Percentiles rank a stretch among this genome's conserved stretches.
Evolutionary conservation across 108 stramenopile species (phyloP).

Genomic region (Conticribra weissflogii): DNA sequence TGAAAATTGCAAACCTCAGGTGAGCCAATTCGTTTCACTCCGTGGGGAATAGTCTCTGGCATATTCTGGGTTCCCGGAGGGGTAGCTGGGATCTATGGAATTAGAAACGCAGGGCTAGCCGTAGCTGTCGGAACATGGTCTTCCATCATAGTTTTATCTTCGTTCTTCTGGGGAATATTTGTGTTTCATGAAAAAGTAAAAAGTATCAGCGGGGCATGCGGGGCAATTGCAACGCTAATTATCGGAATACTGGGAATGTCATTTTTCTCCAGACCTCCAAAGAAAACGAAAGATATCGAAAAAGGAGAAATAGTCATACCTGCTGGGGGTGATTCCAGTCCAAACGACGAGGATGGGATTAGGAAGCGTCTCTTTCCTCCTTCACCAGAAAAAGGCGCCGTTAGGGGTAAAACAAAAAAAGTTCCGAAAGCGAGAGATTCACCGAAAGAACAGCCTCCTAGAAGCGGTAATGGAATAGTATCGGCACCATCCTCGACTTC

Average conservation of each 20-base stretch:
- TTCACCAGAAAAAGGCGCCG: background rate
- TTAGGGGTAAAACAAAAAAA: background rate
- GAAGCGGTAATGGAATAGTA: background rate
- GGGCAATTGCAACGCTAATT: constrained; percentile 27
- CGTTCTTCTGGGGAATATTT: constrained; percentile 62
- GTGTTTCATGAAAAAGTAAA: constrained; percentile 62
- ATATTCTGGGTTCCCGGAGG: constrained; percentile 77
- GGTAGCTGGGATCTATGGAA: constrained; percentile 54
- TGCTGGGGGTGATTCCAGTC: background rate
- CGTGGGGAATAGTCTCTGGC: constrained; percentile 77
- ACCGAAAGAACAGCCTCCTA: background rate
- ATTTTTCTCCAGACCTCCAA: constrained; percentile 20
- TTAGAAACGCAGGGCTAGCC: constrained; percentile 76
- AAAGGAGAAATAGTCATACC: background rate
- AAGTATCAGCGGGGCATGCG: constrained; percentile 23
- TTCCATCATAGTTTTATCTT: constrained; percentile 64
- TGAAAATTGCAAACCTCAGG: too few relatives aligned
- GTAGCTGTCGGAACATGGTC: constrained; percentile 77
- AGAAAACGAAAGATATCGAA: constrained; percentile 5
- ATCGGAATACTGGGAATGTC: constrained; percentile 39
- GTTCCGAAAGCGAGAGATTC: background rate
- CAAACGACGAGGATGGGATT: constrained; percentile 10
- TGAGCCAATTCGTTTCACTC: constrained; percentile 59
- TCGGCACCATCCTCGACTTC: background rate
- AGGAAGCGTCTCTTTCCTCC: background rate